Evolutionary conservation across 176 grass and related monocot species (phyloP).

Genomic region (Oryza officinalis): DNA sequence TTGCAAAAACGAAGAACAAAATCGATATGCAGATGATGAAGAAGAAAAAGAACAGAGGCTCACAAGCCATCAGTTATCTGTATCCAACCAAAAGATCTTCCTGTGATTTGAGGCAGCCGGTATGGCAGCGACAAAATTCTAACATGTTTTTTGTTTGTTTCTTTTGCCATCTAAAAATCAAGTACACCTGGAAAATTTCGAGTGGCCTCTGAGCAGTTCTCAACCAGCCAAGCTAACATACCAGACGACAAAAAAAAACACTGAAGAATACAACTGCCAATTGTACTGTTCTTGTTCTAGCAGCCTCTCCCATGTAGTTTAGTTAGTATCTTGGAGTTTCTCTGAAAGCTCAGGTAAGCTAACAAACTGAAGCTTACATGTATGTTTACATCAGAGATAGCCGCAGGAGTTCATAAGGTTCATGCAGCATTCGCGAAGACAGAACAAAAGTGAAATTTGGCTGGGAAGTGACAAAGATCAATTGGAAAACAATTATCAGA

Average conservation of each 20-base stretch:
- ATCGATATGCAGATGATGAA: neutral
- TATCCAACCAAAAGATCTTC: neutral
- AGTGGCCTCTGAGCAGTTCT: neutral
- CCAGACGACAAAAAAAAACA: neutral
- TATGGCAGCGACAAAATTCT: neutral
- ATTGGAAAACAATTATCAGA: neutral
- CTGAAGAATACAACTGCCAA: constrained; percentile 13
- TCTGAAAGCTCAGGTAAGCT: neutral
- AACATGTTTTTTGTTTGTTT: constrained; percentile 22
- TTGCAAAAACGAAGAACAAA: neutral
- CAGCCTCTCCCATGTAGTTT: neutral
- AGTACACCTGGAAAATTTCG: neutral
- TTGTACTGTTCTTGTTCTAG: constrained; percentile 14
- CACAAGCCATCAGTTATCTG: neutral
- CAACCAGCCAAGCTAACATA: neutral
- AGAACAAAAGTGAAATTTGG: neutral
- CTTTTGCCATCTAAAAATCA: constrained; percentile 18
- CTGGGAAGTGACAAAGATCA: neutral
- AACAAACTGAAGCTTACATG: neutral
- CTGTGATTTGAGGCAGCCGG: neutral
- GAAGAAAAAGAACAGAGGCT: neutral
- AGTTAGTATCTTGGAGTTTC: no score
- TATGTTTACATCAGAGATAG: neutral
- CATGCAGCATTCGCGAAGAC: neutral
- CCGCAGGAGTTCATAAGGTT: neutral